Conservation (phyloP, 208 protist species). For the Lotmaria passim region DNA sequence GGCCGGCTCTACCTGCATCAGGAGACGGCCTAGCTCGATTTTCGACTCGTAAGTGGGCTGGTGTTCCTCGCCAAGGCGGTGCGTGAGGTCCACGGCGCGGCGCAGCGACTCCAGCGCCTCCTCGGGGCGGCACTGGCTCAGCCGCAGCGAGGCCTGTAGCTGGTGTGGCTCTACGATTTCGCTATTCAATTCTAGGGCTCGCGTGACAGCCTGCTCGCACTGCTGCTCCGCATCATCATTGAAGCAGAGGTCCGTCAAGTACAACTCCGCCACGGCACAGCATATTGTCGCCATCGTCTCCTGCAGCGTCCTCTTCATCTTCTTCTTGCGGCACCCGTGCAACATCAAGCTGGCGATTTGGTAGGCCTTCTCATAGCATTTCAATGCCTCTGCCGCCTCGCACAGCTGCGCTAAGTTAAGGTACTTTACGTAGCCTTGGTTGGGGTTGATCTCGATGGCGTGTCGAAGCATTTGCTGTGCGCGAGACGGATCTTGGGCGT, state of each 20-base stretch:
- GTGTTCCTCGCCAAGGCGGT: conserved; percentile 81
- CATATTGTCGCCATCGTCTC: conserved; percentile 86
- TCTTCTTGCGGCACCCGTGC: conserved; percentile 56
- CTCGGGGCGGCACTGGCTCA: conserved; percentile 77
- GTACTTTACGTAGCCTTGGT: conserved; percentile 91
- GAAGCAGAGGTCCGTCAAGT: conserved; percentile 91
- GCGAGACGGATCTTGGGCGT: conserved; percentile 62
- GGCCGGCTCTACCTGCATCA: conserved; percentile 86
- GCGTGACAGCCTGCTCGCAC: conserved; percentile 72
- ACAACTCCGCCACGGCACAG: conserved; percentile 91
- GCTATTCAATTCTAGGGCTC: conserved; percentile 56
- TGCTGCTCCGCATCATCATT: conserved; percentile 78
- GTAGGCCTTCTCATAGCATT: conserved; percentile 83
- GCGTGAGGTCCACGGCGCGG: conserved; percentile 77
- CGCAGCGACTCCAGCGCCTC: conserved; percentile 74
- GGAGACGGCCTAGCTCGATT: conserved; percentile 86
- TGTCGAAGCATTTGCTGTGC: conserved; percentile 87
- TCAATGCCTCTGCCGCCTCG: conserved; percentile 75
- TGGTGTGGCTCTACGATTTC: conserved; percentile 84
- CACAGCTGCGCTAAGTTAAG: conserved; percentile 90
- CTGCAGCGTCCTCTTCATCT: conserved; percentile 50
- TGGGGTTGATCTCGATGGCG: conserved; percentile 82
- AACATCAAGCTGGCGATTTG: conserved; percentile 70
- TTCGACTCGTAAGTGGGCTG: conserved; percentile 93
- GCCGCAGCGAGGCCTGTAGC: conserved; percentile 78